phyloP scores from a whole-genome alignment of 2,329 filamentous ascomycete genomes.

The Parastagonospora avenae region DNA sequence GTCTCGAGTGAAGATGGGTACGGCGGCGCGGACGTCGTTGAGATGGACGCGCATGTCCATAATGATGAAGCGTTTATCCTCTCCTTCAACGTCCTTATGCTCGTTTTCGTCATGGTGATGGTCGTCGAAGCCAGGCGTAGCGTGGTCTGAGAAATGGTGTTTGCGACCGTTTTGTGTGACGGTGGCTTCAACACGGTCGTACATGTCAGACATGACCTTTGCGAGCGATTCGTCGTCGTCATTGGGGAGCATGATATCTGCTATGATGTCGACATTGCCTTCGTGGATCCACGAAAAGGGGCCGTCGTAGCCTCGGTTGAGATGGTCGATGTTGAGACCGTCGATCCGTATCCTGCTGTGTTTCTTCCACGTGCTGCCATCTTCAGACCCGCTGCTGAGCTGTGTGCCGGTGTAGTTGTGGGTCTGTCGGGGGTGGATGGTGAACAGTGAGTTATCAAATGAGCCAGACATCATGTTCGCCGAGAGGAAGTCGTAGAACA shows the following conservation, averaged over 20 bases:
- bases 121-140: slow-evolving; percentile 35
- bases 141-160: slow-evolving; percentile 44
- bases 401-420: slow-evolving; percentile 76
- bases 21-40: slow-evolving; percentile 90
- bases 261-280: slow-evolving; percentile 94
- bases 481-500: slow-evolving; percentile 96
- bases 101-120: slow-evolving; percentile 23
- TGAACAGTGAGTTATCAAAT: slow-evolving; percentile 94
- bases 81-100: slow-evolving; percentile 31
- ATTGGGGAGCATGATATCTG: slow-evolving; percentile 91
- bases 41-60: slow-evolving; percentile 96
- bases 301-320: slow-evolving; percentile 90
- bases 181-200: slow-evolving; percentile 92
- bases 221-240: slow-evolving; percentile 87
- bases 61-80: slow-evolving; percentile 79
- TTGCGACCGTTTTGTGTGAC: slow-evolving; percentile 76
- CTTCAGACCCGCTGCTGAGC: slow-evolving; percentile 62
- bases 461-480: slow-evolving; percentile 96
- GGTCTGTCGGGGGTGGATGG: slow-evolving; percentile 90
- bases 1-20: slow-evolving; percentile 89
- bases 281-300: slow-evolving; percentile 98
- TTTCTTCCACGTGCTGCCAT: slow-evolving; percentile 86
- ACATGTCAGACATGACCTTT: slow-evolving; percentile 96
- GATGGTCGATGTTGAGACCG: slow-evolving; percentile 89
- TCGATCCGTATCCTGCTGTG: slow-evolving; percentile 92